phyloP scores from a whole-genome alignment of 495 filamentous ascomycete species.

The Lasiosphaeria ovina region DNA sequence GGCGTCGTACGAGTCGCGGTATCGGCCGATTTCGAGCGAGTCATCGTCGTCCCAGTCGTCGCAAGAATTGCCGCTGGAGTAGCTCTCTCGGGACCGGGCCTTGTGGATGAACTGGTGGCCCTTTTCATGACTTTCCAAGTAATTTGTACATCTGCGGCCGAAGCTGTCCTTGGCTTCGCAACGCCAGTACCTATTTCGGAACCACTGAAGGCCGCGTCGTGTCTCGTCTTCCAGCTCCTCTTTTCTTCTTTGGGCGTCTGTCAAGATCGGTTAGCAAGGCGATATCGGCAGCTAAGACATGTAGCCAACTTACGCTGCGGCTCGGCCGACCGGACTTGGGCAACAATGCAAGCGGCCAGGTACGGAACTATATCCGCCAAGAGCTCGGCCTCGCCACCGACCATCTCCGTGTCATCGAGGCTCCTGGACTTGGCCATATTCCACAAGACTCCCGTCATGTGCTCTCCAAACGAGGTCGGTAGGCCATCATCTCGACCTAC shows the following conservation, averaged over 20 bases:
- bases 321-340: conserved; percentile 1
- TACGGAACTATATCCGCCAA: conserved; percentile 17
- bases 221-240: conserved; percentile 20
- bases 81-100: background rate
- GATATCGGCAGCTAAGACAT: background rate
- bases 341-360: conserved; percentile 13
- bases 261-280: background rate
- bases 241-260: conserved; percentile 5
- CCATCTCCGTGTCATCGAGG: background rate
- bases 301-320: background rate
- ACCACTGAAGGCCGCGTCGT: conserved; percentile 18
- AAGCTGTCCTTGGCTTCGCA: conserved; percentile 19
- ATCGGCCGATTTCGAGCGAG: conserved; percentile 3
- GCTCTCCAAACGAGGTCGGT: conserved; percentile 18
- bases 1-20: conserved; percentile 9
- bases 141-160: conserved; percentile 21
- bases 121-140: conserved; percentile 20
- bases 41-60: conserved; percentile 8
- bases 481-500: conserved; percentile 13
- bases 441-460: conserved; percentile 13
- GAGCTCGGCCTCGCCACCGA: conserved; percentile 14
- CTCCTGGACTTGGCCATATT: conserved; percentile 17
- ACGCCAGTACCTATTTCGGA: conserved; percentile 21
- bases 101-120: conserved; percentile 20
- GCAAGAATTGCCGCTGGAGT: background rate